These are phyloP conservation scores for Fragaria ananassa DNA, from an alignment of 306 rosid genomes.

Conservation along the genomic window DNA sequence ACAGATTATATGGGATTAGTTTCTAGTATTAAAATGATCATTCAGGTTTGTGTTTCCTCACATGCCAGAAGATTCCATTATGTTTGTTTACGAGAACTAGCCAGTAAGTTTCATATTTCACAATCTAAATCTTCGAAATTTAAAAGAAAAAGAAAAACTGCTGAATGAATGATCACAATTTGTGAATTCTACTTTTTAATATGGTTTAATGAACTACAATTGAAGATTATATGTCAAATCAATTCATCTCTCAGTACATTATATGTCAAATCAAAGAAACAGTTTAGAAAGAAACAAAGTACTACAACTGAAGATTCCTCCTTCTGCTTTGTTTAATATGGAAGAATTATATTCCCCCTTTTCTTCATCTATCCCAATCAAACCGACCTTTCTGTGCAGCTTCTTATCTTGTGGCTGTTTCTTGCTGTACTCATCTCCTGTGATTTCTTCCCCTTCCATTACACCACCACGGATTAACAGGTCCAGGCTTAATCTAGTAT, in stretches of 20 bases:
- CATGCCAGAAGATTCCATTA: constrained; percentile 7
- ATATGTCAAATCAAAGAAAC: constrained; percentile 44
- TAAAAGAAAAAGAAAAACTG: neutral
- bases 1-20: constrained; percentile 4
- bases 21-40: neutral
- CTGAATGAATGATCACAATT: neutral
- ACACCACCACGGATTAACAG: neutral
- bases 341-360: constrained; percentile 17
- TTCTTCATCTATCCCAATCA: constrained; percentile 21
- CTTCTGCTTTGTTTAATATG: constrained; percentile 21
- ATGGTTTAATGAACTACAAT: neutral
- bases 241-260: constrained; percentile 20
- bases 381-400: constrained; percentile 4
- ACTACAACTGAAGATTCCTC: constrained; percentile 30
- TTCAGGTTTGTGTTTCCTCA: neutral
- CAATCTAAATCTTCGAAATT: constrained; percentile 5
- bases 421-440: neutral
- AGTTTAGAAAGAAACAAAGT: constrained; percentile 22
- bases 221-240: too few species aligned
- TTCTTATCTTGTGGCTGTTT: neutral
- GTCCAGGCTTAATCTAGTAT: neutral
- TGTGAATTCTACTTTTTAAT: neutral
- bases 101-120: neutral
- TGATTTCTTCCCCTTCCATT: neutral
- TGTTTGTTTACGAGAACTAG: neutral